Evolutionary conservation across 495 filamentous ascomycete genomes (phyloP).

Genomic region (Bryoglossum gracile): DNA sequence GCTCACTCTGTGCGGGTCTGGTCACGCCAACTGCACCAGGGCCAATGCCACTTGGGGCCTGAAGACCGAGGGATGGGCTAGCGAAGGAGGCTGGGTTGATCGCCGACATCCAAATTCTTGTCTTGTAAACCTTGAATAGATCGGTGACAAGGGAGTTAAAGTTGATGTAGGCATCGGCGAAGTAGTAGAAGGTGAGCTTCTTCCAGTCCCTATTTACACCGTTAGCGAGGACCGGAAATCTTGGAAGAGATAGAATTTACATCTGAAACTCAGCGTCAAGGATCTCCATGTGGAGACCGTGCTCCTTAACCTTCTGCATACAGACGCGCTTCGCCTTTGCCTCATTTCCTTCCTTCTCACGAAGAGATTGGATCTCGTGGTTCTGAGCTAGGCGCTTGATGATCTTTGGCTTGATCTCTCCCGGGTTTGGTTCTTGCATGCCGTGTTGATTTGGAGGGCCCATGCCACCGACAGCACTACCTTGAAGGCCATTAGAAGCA

Average conservation of each 20-base stretch:
- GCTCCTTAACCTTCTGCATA: conserved; percentile 91
- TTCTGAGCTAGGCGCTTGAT: conserved; percentile 89
- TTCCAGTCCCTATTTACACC: conserved; percentile 98
- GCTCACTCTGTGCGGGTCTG: conserved; percentile 34
- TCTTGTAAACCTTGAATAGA: conserved; percentile 98
- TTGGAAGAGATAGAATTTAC: no score
- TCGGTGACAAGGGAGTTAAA: conserved; percentile 97
- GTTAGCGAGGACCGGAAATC: no score
- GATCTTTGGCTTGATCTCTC: conserved; percentile 86
- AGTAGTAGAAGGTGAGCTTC: conserved; percentile 98
- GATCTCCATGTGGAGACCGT: conserved; percentile 95
- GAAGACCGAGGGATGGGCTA: conserved; percentile 66
- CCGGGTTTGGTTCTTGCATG: conserved; percentile 63
- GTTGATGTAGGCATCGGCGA: conserved; percentile 95
- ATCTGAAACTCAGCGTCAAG: conserved; percentile 98
- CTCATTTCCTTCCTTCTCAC: conserved; percentile 95
- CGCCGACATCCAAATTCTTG: conserved; percentile 98
- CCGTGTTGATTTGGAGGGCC: conserved; percentile 62
- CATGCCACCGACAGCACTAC: conserved; percentile 67
- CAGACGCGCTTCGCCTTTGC: conserved; percentile 95
- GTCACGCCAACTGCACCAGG: conserved; percentile 49
- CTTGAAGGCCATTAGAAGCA: conserved; percentile 51
- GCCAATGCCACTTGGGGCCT: conserved; percentile 56
- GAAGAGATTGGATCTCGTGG: conserved; percentile 78
- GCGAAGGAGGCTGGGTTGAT: conserved; percentile 97